Conservation (phyloP, 495 filamentous ascomycete species). For the Penicillium manginii region DNA sequence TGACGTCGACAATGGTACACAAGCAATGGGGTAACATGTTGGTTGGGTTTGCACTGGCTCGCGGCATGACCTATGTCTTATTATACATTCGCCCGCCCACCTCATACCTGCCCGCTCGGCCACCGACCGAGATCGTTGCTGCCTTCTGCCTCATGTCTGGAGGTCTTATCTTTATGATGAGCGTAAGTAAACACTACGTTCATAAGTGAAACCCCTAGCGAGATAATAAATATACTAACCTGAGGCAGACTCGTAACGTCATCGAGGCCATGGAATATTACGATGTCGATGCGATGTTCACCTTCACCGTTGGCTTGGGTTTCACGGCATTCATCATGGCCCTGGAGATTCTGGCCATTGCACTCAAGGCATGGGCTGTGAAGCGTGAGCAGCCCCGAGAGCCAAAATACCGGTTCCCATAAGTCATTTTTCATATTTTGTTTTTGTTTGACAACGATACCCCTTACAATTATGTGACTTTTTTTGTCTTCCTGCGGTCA, state of each 20-base stretch:
- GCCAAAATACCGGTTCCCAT: constrained; percentile 29
- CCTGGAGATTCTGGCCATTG: constrained; percentile 74
- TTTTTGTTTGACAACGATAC: constrained; percentile 29
- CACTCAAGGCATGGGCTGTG: constrained; percentile 89
- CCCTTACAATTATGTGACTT: constrained; percentile 24
- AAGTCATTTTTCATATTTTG: constrained; percentile 9
- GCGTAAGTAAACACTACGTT: constrained; percentile 56
- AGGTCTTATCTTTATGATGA: constrained; percentile 91
- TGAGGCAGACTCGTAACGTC: constrained; percentile 66
- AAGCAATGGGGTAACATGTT: constrained; percentile 92
- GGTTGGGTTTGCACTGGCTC: constrained; percentile 76
- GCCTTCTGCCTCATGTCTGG: constrained; percentile 87
- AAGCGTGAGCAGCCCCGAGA: constrained; percentile 56
- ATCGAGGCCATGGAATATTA: constrained; percentile 77
- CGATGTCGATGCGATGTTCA: constrained; percentile 81
- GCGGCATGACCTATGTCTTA: constrained; percentile 78
- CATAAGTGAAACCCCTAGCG: neutral
- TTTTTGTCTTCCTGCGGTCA: constrained; percentile 5
- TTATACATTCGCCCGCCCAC: constrained; percentile 81
- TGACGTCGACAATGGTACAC: constrained; percentile 91
- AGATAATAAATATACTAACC: constrained; percentile 2
- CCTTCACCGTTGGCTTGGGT: constrained; percentile 89
- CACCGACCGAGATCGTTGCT: constrained; percentile 86
- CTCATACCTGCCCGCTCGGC: constrained; percentile 81
- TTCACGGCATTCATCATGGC: constrained; percentile 84